Evolutionary conservation across 352 stramenopile species (phyloP), one percentile per base, ranked within the genome.

Genomic region (Globisporangium carolinianum): DNA sequence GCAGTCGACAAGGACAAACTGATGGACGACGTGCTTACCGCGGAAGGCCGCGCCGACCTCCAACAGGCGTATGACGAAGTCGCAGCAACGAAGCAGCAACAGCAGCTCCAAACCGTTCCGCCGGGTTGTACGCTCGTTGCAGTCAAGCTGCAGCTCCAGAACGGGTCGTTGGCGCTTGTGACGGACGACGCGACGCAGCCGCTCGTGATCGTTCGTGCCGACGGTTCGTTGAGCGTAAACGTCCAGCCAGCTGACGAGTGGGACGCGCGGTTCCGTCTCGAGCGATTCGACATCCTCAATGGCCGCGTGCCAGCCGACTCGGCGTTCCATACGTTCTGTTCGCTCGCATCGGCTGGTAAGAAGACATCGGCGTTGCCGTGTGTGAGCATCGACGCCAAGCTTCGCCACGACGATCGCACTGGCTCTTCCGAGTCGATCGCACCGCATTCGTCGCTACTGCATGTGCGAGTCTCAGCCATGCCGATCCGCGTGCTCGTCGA

Each of bases 11-110:
- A 68, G 41, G 18, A 43, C 11, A 2, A 43, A 14, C 7, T 1
- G 7, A 2, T 72, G n/a, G 66, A 79, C 2, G 55, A 75, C 32
- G 69, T 89, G 17, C 57, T 93, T 2, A 86, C 75, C 35, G 83
- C 65, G 11, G 74, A 90, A 66, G 83, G 83, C 4, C 74, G 78
- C 11, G 79, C 79, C 38, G 75, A 83, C 53, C 43, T 93, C 43
- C 83, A 87, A 47, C 67, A 89, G 47, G 83, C 81, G 7, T 93
- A 91, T 52, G 71, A 91, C 53, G 79, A 91, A 67, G 77, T 69
- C 5, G 72, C 87, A 12, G 67, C 73, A 46, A 83, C 88, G 51
- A 69, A 79, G 17, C 67, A 71, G 41, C 62, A 58, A 15, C 51
- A 67, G 35, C 67, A 71, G 41, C 62, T 58, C 15, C 51, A 67